Conservation (phyloP, 495 filamentous ascomycete species). For the Lophium mytilinum region DNA sequence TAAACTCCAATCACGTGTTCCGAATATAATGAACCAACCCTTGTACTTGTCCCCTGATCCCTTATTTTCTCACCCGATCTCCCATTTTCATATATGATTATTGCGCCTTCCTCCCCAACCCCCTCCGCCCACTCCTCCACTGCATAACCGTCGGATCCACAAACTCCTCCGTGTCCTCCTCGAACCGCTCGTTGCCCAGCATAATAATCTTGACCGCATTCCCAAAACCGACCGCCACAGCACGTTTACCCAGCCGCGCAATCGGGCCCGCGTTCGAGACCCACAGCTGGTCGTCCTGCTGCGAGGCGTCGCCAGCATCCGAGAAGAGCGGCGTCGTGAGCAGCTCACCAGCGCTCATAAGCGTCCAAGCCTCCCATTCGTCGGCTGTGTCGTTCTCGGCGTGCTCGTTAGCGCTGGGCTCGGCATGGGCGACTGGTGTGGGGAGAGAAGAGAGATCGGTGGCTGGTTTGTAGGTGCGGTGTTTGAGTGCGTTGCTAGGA, state of each 20-base stretch:
- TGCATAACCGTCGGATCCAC: not conserved
- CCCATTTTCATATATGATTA: too few species aligned
- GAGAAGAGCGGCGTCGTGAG: conserved; percentile 28
- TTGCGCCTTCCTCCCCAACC: not conserved
- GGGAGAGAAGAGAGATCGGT: not conserved
- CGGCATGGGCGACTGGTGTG: not conserved
- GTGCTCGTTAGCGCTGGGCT: not conserved
- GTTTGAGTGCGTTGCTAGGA: conserved; percentile 4
- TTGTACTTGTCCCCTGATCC: too few species aligned
- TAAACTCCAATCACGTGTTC: too few species aligned
- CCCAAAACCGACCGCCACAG: conserved; percentile 57
- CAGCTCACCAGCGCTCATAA: conserved; percentile 42
- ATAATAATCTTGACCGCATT: conserved; percentile 59
- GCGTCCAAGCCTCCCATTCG: conserved; percentile 60
- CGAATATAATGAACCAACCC: too few species aligned
- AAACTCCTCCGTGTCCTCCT: conserved; percentile 20
- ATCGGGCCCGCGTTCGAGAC: conserved; percentile 54
- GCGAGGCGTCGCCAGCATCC: not conserved
- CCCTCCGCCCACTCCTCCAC: not conserved
- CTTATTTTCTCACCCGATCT: too few species aligned
- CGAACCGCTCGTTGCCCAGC: conserved; percentile 54
- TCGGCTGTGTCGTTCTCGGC: not conserved
- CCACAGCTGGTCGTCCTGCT: conserved; percentile 40
- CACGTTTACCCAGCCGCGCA: conserved; percentile 46
- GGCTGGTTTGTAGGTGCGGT: not conserved